A percentile compares a stretch with the other conserved stretches of the same genome.
These are phyloP conservation scores for Pseudopyricularia cyperi DNA, from an alignment of 2,329 filamentous ascomycete species.

Conservation along the genomic window DNA sequence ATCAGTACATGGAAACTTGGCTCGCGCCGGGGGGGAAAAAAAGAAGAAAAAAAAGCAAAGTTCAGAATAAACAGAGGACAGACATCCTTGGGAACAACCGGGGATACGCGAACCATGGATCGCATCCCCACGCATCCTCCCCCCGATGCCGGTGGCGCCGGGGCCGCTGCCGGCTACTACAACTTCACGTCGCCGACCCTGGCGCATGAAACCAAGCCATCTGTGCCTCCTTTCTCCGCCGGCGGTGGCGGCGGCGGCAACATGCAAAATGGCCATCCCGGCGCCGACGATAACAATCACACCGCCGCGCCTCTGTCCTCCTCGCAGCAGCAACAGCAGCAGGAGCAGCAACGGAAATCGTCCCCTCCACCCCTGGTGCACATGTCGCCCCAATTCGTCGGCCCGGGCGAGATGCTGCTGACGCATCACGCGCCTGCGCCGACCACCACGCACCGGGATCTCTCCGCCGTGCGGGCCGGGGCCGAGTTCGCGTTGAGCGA, in stretches of 20 bases:
- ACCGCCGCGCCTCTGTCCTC: not conserved
- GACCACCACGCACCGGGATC: conserved; percentile 4
- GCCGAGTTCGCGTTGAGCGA: conserved; percentile 20
- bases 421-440: conserved; percentile 7
- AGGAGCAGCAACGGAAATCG: not conserved
- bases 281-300: not conserved
- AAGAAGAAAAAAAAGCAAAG: not conserved
- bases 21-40: no score
- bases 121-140: not conserved
- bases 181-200: not conserved
- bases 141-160: not conserved
- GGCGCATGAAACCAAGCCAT: not conserved
- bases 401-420: not conserved
- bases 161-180: conserved; percentile 1
- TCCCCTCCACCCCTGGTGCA: conserved; percentile 1
- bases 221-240: not conserved
- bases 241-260: not conserved
- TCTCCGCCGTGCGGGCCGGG: conserved; percentile 9
- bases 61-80: no score
- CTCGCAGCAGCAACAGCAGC: not conserved
- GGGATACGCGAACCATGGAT: not conserved
- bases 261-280: not conserved
- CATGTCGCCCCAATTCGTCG: not conserved
- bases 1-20: no score
- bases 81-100: no score